phyloP scores from a whole-genome alignment of 108 stramenopile genomes.

The Cyclotella baltica region DNA sequence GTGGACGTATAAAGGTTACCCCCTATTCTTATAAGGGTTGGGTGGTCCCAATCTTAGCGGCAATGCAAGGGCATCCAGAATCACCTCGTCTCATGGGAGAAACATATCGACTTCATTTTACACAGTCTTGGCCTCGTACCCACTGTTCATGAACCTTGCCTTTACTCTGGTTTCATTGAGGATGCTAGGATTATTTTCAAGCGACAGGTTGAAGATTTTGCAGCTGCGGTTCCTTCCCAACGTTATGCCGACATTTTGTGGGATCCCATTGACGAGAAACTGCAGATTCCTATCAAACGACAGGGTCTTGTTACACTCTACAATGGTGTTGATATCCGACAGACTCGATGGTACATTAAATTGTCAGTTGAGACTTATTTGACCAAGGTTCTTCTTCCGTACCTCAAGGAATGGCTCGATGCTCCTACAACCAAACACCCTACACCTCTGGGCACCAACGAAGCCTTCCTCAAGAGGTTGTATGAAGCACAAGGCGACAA shows the following conservation, averaged over 20 bases:
- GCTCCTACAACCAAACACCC: background rate
- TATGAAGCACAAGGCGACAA: background rate
- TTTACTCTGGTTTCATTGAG: slow-evolving; percentile 8
- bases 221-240: background rate
- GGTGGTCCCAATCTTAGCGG: background rate
- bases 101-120: slow-evolving; percentile 12
- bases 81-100: slow-evolving; percentile 25
- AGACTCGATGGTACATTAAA: slow-evolving; percentile 32
- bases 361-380: background rate
- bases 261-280: slow-evolving; percentile 7
- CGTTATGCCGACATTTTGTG: background rate
- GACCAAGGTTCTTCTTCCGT: background rate
- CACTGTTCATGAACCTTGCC: slow-evolving; percentile 25
- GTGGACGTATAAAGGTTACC: background rate
- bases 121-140: slow-evolving; percentile 1
- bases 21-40: slow-evolving; percentile 3
- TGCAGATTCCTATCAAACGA: slow-evolving; percentile 34
- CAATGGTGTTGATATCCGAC: slow-evolving; percentile 49
- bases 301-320: slow-evolving; percentile 35
- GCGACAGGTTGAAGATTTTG: slow-evolving; percentile 18
- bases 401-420: background rate
- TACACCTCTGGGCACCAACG: background rate
- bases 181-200: slow-evolving; percentile 16
- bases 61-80: slow-evolving; percentile 35
- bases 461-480: background rate